Base-by-base conservation (phyloP, 148 eudicot species). In the Rhododendron griersonianum region DNA sequence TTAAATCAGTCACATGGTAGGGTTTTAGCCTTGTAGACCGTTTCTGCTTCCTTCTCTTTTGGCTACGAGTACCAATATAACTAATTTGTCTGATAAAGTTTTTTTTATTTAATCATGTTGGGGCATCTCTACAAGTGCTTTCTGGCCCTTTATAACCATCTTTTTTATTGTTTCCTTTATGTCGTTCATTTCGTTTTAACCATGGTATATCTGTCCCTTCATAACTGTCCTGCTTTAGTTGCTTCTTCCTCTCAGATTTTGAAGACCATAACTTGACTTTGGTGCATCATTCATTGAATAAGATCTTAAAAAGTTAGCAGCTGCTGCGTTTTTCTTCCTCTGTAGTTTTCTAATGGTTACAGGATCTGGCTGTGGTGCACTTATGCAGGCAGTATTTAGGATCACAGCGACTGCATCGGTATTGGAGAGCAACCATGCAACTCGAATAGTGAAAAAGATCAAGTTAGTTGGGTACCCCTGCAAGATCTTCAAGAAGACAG, bases 401-500 rank as follows among this genome's bases (percentile, higher is more conserved):
- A 95, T 97, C 87, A 91, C 95, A 73, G 99, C 98, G 44, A 96
- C 95, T 87, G 99, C 96, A 81, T 88, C 86, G 75, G 94, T 97
- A 21, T 90, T 92, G 80, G 99, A 95, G 86, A 94, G 91, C 87
- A 97, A 95, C 87, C 98, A 94, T 89, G 94, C 98, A 57, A 91
- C 95, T 81, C 89, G 87, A 84, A 93, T 97, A 88, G 89, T 93
- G 92, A 97, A 97, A 93, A 97, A 97, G 91, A 91, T 97, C 84
- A 97, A 97, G 91, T 91, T 95, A 41, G 95, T 92, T 59, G 99
- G 99, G 80, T 71, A 91, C 85, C 96, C 99, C 71, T 92, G 95
- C 88, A 97, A 95, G 90, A 93, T 97, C 53, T 95, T 92, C 90
- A 95, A 93, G 93, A 97, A 94, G 86, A 97, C 99, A 0, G 99